Evolutionary conservation across 208 protist genomes (phyloP).

Genomic region (Sergeia podlipaevii): DNA sequence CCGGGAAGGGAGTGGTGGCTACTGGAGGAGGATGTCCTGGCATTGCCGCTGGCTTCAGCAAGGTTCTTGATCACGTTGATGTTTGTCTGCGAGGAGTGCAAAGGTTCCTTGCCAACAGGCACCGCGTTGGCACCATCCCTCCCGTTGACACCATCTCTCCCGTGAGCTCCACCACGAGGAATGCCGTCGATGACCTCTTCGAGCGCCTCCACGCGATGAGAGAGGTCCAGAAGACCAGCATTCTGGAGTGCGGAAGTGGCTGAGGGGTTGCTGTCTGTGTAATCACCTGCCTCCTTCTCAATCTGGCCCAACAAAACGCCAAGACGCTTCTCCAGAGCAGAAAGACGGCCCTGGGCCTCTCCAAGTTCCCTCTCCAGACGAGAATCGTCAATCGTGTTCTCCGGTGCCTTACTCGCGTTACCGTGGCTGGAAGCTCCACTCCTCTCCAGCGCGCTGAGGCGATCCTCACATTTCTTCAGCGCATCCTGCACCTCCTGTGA

Average conservation of each 20-base stretch:
- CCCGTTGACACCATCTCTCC: background rate
- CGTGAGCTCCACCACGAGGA: background rate
- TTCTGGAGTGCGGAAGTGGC: constrained; percentile 11
- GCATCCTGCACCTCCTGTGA: background rate
- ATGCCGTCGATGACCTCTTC: constrained; percentile 45
- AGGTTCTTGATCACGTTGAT: no score
- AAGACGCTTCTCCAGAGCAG: constrained; percentile 45
- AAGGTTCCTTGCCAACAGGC: background rate
- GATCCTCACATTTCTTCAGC: background rate
- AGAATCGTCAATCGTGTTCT: background rate
- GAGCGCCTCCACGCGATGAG: constrained; percentile 33
- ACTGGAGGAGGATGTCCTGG: no score
- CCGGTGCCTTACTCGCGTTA: background rate
- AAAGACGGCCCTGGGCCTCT: constrained; percentile 30
- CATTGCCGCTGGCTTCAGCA: no score
- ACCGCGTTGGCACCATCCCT: background rate
- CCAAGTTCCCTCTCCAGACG: constrained; percentile 24
- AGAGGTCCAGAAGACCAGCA: constrained; percentile 35
- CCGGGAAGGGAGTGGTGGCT: no score
- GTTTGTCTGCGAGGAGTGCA: no score
- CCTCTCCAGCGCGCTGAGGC: constrained; percentile 3
- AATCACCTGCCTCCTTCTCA: background rate
- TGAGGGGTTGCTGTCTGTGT: background rate
- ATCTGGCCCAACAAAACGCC: constrained; percentile 25
- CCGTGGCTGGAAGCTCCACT: background rate